A percentile compares a stretch with the other conserved stretches of the same genome.
Conservation (phyloP, 2,329 filamentous ascomycete genomes). For the Apiospora sp. region DNA sequence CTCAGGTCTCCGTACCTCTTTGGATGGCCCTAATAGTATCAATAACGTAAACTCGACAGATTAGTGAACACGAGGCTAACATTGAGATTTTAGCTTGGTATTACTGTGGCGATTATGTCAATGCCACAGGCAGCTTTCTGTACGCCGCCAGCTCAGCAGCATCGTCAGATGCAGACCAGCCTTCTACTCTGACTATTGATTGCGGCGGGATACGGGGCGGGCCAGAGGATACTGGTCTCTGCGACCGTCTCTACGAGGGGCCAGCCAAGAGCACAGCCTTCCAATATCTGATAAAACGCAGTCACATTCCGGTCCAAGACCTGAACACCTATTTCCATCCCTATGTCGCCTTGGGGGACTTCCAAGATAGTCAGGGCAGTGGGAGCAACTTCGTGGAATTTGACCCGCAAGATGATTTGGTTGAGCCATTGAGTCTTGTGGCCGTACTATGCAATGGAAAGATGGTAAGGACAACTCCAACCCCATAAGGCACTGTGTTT, state of each 20-base stretch:
- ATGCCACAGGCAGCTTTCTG: slow-evolving; percentile 47
- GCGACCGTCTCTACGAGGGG: slow-evolving; percentile 50
- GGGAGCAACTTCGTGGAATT: slow-evolving; percentile 46
- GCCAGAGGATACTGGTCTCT: slow-evolving; percentile 50
- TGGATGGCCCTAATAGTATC: slow-evolving; percentile 39
- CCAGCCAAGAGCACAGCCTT: slow-evolving; percentile 49
- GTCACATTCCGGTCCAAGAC: slow-evolving; percentile 49
- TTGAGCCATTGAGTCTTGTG: slow-evolving; percentile 60
- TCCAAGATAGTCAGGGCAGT: slow-evolving; percentile 34
- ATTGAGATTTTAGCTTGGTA: slow-evolving; percentile 34
- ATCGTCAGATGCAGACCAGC: slow-evolving; percentile 39
- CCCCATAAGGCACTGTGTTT: not conserved
- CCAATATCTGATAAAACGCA: slow-evolving; percentile 44
- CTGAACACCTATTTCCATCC: slow-evolving; percentile 60
- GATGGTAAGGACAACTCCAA: not conserved
- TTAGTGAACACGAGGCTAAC: not conserved
- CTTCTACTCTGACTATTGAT: slow-evolving; percentile 66
- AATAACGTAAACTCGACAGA: not conserved
- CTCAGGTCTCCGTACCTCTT: slow-evolving; percentile 43
- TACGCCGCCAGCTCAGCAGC: slow-evolving; percentile 47
- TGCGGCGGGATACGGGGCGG: slow-evolving; percentile 60
- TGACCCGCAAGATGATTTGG: slow-evolving; percentile 48
- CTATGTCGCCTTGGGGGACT: slow-evolving; percentile 63
- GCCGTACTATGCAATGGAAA: slow-evolving; percentile 46
- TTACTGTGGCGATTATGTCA: slow-evolving; percentile 54